Percentiles rank a stretch among this genome's conserved stretches.
These are phyloP conservation scores for Fusarium sp. DNA, from an alignment of 2,329 filamentous ascomycete genomes.

Conservation along the genomic window DNA sequence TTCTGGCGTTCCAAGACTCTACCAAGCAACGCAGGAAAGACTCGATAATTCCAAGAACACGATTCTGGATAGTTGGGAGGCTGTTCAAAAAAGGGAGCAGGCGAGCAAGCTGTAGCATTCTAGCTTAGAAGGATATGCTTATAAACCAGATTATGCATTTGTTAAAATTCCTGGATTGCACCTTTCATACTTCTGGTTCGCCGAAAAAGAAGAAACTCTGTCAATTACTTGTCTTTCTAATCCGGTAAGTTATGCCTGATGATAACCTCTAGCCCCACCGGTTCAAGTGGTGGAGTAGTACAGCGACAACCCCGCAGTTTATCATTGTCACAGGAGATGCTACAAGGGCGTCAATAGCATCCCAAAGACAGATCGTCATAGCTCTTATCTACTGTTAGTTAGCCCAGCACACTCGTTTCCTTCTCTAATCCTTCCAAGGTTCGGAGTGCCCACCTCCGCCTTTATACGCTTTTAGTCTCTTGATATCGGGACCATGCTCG, in stretches of 20 bases:
- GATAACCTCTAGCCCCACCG: neutral
- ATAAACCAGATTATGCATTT: neutral
- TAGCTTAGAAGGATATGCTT: neutral
- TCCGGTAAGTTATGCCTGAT: neutral
- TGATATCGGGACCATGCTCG: neutral
- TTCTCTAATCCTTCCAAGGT: neutral
- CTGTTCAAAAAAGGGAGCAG: neutral
- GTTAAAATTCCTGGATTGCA: neutral
- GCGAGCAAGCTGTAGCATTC: neutral
- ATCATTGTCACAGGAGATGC: neutral
- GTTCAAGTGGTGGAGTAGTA: neutral
- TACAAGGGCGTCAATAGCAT: neutral
- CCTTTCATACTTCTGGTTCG: neutral
- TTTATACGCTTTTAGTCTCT: neutral
- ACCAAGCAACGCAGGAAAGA: neutral
- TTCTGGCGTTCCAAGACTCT: neutral
- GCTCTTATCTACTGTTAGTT: neutral
- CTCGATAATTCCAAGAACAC: neutral
- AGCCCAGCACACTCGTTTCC: neutral
- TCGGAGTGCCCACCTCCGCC: neutral
- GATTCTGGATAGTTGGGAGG: slow-evolving; percentile 1
- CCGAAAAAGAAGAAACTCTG: neutral
- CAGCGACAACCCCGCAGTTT: neutral
- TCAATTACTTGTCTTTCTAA: neutral
- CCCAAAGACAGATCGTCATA: neutral